Base-by-base conservation (phyloP, 148 eudicot species). In the Amaranthus cruentus region DNA sequence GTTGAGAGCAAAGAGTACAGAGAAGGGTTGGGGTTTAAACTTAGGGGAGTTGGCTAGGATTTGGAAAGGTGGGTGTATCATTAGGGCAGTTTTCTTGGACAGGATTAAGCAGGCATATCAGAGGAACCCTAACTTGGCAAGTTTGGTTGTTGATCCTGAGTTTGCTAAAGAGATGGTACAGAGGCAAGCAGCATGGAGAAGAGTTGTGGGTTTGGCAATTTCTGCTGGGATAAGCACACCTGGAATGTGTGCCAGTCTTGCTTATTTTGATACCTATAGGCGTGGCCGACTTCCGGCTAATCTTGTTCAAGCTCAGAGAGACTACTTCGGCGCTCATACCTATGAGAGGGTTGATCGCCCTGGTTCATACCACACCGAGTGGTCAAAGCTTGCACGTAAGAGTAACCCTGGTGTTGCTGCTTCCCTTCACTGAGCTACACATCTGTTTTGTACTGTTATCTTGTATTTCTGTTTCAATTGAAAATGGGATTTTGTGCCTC, bases 281-380 rank as follows among this genome's bases (percentile, higher is more conserved):
- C 86, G 96, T 15, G 87, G 86, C 9, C 78, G 91, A 55, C 88
- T 90, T 70, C 93, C 91, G 0, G 97, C 97, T 4, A 90, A 92
- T 77, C 91, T 92, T 72, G 93, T 92, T 69, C 97, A 92, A 82
- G 96, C 97, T 77, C 97, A 92, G 70, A 88, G 96, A 78, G 97
- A 92, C 77, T 92, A 87, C 82, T 92, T 92, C 68, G 95, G 95
- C 56, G 94, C 97, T 3, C 97, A 92, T 82, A 89, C 97, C 43
- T 90, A 92, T 71, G 91, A 92, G 86, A 87, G 96, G 81, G 71
- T 87, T n/a, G 97, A 89, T 74, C 84, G 82, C 38, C 67, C 88
- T 6, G 97, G 97, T 38, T 51, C 95, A 6, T 92, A 53, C 73
- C 97, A 92, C 72, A 90, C 97, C 0, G 90, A 92, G 81, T 92